Evolutionary conservation across 495 filamentous ascomycete species (phyloP).

Genomic region (Glonium stellatum): DNA sequence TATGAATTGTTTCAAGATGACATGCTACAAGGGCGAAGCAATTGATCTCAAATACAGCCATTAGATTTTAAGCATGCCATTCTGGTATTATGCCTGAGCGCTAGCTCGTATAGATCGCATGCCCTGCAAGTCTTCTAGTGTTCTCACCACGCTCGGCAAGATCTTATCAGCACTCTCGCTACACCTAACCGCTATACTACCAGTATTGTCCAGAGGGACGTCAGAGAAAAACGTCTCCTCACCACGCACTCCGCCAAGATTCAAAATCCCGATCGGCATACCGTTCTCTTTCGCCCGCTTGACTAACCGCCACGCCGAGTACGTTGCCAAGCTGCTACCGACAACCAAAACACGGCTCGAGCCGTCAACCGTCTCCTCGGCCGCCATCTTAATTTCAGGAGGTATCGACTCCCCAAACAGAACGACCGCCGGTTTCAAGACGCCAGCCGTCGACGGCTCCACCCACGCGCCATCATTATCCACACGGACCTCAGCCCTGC

Average conservation of each 20-base stretch:
- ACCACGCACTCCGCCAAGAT: constrained; percentile 39
- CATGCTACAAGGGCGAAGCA: no score
- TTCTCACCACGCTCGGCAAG: constrained; percentile 30
- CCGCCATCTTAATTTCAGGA: constrained; percentile 57
- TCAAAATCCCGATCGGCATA: constrained; percentile 62
- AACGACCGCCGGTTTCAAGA: constrained; percentile 83
- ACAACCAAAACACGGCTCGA: constrained; percentile 69
- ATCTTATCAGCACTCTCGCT: constrained; percentile 30
- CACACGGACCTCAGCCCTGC: constrained; percentile 53
- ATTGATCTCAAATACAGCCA: no score
- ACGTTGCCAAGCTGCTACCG: constrained; percentile 86
- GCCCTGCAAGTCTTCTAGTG: constrained; percentile 7
- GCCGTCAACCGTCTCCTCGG: constrained; percentile 70
- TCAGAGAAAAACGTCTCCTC: constrained; percentile 33
- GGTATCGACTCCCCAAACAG: constrained; percentile 94
- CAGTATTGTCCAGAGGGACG: constrained; percentile 18
- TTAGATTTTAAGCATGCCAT: no score
- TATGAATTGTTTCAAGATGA: no score
- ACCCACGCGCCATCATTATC: constrained; percentile 79
- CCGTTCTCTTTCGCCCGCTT: constrained; percentile 72
- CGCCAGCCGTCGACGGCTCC: constrained; percentile 59
- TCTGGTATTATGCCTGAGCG: not conserved
- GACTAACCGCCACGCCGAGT: constrained; percentile 85
- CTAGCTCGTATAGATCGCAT: not conserved
- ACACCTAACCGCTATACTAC: constrained; percentile 27